These are phyloP conservation scores for Mycena maculata DNA, from an alignment of 768 basidiomycete species.

Conservation along the genomic window DNA sequence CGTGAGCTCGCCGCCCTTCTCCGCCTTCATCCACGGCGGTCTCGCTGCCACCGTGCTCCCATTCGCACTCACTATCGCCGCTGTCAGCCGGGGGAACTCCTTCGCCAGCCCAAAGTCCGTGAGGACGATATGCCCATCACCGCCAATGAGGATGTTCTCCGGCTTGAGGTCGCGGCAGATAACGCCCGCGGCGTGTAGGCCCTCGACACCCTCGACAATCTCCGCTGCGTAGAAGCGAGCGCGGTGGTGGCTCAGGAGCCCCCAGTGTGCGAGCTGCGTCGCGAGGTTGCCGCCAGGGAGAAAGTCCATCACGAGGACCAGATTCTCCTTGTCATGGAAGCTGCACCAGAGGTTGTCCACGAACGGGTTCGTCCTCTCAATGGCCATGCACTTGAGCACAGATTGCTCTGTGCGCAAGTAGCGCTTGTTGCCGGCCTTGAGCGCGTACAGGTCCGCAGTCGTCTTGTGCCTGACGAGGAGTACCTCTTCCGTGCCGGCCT, in stretches of 20 bases:
- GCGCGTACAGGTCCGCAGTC: constrained; percentile 80
- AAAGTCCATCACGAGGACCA: constrained; percentile 98
- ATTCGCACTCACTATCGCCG: too few species aligned
- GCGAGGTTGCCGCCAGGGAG: constrained; percentile 97
- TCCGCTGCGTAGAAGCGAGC: too few species aligned
- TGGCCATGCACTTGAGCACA: constrained; percentile 93
- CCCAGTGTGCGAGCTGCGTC: constrained; percentile 97
- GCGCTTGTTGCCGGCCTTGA: constrained; percentile 98
- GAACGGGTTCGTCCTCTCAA: constrained; percentile 89
- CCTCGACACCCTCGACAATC: too few species aligned
- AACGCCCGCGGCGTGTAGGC: too few species aligned
- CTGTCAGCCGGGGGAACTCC: too few species aligned
- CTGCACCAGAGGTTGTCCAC: constrained; percentile 97
- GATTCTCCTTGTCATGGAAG: constrained; percentile 97
- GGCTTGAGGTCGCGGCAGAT: too few species aligned
- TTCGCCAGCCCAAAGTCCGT: too few species aligned
- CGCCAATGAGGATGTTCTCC: too few species aligned
- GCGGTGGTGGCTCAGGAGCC: constrained; percentile 90
- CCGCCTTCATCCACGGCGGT: too few species aligned
- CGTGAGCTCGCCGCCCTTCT: too few species aligned
- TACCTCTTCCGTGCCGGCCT: constrained; percentile 98
- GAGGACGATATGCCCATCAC: too few species aligned
- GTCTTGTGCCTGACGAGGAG: constrained; percentile 87
- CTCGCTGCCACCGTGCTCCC: too few species aligned
- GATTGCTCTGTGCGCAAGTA: constrained; percentile 97